phyloP scores from a whole-genome alignment of 345 rosid species.

The Dipteronia dyeriana region DNA sequence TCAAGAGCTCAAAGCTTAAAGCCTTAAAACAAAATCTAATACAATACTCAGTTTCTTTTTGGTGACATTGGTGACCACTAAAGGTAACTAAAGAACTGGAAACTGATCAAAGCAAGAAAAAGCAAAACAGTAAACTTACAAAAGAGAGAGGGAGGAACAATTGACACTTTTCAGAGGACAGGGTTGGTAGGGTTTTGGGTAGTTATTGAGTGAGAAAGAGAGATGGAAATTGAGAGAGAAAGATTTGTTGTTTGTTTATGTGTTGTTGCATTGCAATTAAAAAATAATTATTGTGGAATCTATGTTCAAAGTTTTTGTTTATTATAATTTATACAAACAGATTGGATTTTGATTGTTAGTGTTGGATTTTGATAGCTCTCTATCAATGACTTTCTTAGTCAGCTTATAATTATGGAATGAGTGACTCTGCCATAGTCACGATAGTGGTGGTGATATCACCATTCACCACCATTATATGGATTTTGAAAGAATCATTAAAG shows the following conservation, averaged over 20 bases:
- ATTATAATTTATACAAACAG: not conserved
- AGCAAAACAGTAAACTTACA: slow-evolving; percentile 17
- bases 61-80: slow-evolving; percentile 8
- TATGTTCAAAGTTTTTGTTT: not conserved
- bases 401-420: not conserved
- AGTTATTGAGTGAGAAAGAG: not conserved
- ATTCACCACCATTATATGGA: not conserved
- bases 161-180: not conserved
- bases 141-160: not conserved
- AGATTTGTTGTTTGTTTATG: not conserved
- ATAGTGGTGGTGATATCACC: slow-evolving; percentile 1
- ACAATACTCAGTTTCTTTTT: not conserved
- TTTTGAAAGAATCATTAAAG: not conserved
- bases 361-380: not conserved
- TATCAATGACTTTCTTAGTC: not conserved
- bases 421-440: not conserved
- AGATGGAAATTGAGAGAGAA: not conserved
- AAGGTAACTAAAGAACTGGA: slow-evolving; percentile 1
- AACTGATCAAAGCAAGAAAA: slow-evolving; percentile 31
- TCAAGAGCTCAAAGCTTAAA: slow-evolving; percentile 14
- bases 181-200: not conserved
- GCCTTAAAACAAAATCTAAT: not conserved
- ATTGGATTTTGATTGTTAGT: not conserved
- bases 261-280: not conserved
- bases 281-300: not conserved